Evolutionary conservation across 2,329 filamentous ascomycete genomes (phyloP), one percentile per base, ranked within the genome.

Genomic region (Endoconidiophora laricicola): DNA sequence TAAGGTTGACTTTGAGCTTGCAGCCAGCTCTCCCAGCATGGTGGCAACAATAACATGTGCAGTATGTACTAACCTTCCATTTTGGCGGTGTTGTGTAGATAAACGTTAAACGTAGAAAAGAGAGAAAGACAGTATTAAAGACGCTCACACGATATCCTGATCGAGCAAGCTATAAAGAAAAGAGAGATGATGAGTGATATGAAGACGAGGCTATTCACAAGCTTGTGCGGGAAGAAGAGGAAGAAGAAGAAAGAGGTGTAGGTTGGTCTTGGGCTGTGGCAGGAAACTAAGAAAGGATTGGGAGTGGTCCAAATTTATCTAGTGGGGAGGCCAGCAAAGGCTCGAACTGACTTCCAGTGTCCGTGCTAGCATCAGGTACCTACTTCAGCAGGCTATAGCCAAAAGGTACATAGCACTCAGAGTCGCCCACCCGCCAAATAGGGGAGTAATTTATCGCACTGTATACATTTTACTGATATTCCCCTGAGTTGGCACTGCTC

Each of bases 21-120:
- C 5, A 16, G 18, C 18, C 20, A 40, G 46, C 39, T 44, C 39
- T 46, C 24, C 41, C 40, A 50, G 44, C 36, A 49, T 26, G 43
- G n/a, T 38, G 41, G 46, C 41, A 40, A 47, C 39, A 26, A 52
- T 39, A 44, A 46, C 46, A 52, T 38, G 47, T 42, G 36, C 26
- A 42, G 23, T n/a, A 23, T 38, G 44, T 50, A 67, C 74, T 70
- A 76, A 81, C 78, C 78, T 72, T 81, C 75, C 75, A 79, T 79
- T 66, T 65, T 73, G 71, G 65, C 63, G 62, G 62, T 53, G 50
- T 63, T 53, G 44, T 46, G 38, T 39, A 47, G 45, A 42, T 53
- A 54, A 50, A 42, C 48, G 56, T 48, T 49, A 49, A 44, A 47
- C 22, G 39, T n/a, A 29, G 54, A 53, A 54, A 52, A 50, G 48